Percentiles rank a stretch among this genome's conserved stretches.
These are phyloP conservation scores for Fusarium pseudoanthophilum DNA, from an alignment of 2,329 filamentous ascomycete genomes.

Conservation along the genomic window DNA sequence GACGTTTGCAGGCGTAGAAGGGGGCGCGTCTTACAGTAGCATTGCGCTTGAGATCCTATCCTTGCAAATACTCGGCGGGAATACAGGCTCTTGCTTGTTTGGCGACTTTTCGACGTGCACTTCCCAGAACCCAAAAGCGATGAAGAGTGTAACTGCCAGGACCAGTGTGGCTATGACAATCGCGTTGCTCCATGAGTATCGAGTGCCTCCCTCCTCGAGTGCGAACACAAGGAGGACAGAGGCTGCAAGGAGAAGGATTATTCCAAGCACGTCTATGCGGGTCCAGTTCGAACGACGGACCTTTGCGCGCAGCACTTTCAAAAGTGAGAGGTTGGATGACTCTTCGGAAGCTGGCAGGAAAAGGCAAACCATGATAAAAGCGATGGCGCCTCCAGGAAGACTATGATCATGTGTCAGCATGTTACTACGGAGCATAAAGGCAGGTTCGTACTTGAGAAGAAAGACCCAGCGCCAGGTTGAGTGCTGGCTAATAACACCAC, in stretches of 20 bases:
- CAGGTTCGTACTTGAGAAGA: not conserved
- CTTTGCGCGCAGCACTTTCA: not conserved
- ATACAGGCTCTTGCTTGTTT: not conserved
- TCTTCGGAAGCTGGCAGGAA: conserved; percentile 5
- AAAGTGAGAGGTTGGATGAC: not conserved
- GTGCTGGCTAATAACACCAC: conserved; percentile 7
- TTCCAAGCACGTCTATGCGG: not conserved
- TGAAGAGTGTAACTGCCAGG: not conserved
- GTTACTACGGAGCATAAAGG: no score
- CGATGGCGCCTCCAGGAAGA: not conserved
- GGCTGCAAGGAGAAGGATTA: not conserved
- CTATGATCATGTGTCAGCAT: not conserved
- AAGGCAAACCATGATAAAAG: not conserved
- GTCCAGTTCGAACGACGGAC: not conserved
- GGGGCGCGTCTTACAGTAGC: not conserved
- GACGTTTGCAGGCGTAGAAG: no score
- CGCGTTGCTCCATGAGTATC: not conserved
- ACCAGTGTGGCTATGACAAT: not conserved
- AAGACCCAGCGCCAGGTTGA: conserved; percentile 17
- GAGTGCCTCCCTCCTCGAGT: not conserved
- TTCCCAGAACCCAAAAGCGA: not conserved
- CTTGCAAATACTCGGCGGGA: conserved; percentile 11
- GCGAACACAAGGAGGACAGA: conserved; percentile 9
- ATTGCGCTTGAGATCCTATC: conserved; percentile 11
- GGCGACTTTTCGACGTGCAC: not conserved